These are phyloP conservation scores for Solanum phureja DNA, from an alignment of 257 asterid species.

Conservation along the genomic window DNA sequence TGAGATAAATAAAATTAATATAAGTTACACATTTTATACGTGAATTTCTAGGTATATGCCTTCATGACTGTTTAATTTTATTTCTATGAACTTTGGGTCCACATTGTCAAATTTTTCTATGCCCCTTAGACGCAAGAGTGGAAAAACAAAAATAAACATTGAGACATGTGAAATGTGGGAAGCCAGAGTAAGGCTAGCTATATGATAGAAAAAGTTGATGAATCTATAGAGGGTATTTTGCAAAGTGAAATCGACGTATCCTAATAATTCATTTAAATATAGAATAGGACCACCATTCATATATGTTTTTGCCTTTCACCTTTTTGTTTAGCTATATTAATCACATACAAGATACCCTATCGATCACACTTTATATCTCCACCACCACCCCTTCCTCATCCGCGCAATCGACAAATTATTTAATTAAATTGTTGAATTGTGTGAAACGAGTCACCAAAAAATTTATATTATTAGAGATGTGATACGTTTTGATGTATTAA, in stretches of 20 bases:
- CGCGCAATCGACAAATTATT: neutral
- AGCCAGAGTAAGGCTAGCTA: neutral
- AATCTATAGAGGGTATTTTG: neutral
- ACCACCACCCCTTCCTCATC: neutral
- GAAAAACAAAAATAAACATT: neutral
- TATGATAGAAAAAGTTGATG: neutral
- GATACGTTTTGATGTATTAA: neutral
- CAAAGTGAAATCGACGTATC: neutral
- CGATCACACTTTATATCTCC: neutral
- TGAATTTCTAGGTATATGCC: neutral
- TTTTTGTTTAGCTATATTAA: neutral
- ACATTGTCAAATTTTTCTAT: neutral
- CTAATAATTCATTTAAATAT: neutral
- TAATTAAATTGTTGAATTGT: neutral
- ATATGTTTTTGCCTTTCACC: neutral
- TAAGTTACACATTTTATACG: neutral
- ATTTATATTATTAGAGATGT: neutral
- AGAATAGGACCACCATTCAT: neutral
- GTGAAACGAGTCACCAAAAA: accelerated
- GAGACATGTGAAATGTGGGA: neutral
- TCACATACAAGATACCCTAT: neutral
- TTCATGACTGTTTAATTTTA: neutral
- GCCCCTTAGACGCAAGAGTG: neutral
- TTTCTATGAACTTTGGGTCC: neutral
- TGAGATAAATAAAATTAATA: neutral